Evolutionary conservation across 1,284 basidiomycete genomes (phyloP), one percentile per base, ranked within the genome.

Genomic region (Rhodotorula sp.): DNA sequence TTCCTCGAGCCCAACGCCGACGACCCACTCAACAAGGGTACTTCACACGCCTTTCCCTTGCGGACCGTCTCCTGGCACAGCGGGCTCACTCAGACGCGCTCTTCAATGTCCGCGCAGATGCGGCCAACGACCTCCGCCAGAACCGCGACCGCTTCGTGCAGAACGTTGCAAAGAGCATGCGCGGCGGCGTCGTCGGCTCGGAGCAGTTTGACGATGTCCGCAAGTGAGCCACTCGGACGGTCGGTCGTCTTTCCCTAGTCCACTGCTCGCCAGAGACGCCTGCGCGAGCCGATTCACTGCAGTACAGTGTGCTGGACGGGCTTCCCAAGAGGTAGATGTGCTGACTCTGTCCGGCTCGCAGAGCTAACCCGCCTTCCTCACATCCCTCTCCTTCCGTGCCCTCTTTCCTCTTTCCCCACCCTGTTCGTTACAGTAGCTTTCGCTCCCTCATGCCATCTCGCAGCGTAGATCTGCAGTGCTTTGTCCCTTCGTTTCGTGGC

Each of bases 1-100:
- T 99, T 99, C 86, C 85, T 99, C 69, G 97, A 99, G 82, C 96
- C 97, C 25, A 99, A 99, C 79, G 91, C 97, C 48, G 96, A 98
- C 80, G 97, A 99, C 83, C 97, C 97, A 36, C 82, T 99, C 78
- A 99, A 99, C 86, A 99, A 99, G 84, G 96, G 96, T 94, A 74
- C 56, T 88, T 81, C n/a, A n/a, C n/a, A n/a, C n/a, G n/a, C n/a
- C n/a, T n/a, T n/a, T n/a, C n/a, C n/a, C n/a, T 27, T 4, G 15
- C 15, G 55, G 22, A 21, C 46, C 9, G 15, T 59, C 41, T 46
- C 2, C 8, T 41, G 12, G 25, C n/a, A 6, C 32, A 27, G 34
- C 2, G 39, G 21, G 25, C n/a, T 29, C 25, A 8, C 51, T 53
- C 17, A 10, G n/a, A 2, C n/a, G 1, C n/a, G 2, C n/a, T 41